Base-by-base conservation (phyloP, 208 protist genomes). In the Leptomonas seymouri region DNA sequence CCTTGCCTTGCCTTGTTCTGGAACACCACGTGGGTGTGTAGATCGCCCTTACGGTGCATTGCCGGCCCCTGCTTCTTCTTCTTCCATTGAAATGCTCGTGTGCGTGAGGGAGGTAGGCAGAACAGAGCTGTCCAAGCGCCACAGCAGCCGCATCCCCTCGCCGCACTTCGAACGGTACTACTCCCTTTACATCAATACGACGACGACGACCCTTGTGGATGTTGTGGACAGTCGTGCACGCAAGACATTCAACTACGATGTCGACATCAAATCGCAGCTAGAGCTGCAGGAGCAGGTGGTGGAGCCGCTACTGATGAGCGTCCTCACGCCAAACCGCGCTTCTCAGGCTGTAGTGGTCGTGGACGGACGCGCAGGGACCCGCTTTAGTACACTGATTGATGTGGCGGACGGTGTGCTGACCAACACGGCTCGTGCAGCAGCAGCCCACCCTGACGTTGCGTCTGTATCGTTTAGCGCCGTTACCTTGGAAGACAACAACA, bases 161-260 rank as follows among this genome's bases (percentile, higher is more conserved):
- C 64, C 57, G 11, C 63, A 77, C 16, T 68, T 84, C 25, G 84
- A 85, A 70, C 75, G 82, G 14, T 82, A 89, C 61, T 93, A 90
- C 70, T 76, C 73, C 3, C 75, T 93, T 25, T 76, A 80, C 49
- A 45, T 46, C 2, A 72, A 59, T 8, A 63, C 67, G 15, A 69
- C 59, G 23, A 78, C 65, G 56, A 50, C 76, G 14, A 89, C 80
- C 2, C 46, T 93, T 7, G 82, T 85, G 18, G 88, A 93, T 67
- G 85, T 88, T 11, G 84, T 80, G 1, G 88, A 94, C 48, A 75
- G 65, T n/a, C 75, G 85, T 11, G 89, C 89, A 39, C 72, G 89
- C 23, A 85, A 85, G 57, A 76, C 77, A 0, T 45, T 89, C 21
- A 76, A 78, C 64, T 90, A 71, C 61, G 89, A 94, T 54, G 77